Percentiles rank a stretch among this genome's conserved stretches.
phyloP scores from a whole-genome alignment of 306 rosid genomes.

The Casuarina cunninghamiana region DNA sequence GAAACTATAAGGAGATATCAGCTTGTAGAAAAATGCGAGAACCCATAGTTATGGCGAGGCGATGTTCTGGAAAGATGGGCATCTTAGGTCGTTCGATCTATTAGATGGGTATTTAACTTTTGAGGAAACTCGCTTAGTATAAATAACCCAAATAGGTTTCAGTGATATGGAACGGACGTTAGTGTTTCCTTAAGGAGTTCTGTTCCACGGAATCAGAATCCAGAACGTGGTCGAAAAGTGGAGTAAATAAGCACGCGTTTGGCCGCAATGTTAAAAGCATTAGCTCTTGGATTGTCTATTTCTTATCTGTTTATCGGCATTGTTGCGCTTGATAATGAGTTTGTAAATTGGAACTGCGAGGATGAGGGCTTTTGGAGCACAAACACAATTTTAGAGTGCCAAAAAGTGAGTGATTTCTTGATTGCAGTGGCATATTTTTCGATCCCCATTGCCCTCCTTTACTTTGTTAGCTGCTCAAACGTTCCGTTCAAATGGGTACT shows the following conservation, averaged over 20 bases:
- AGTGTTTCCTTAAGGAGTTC: slow-evolving; percentile 2
- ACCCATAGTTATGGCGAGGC: neutral
- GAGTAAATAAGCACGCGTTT: slow-evolving; percentile 54
- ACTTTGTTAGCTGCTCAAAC: slow-evolving; percentile 94
- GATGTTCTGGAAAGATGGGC: neutral
- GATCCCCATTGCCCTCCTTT: slow-evolving; percentile 90
- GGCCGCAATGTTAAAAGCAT: slow-evolving; percentile 86
- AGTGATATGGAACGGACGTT: neutral
- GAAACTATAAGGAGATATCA: neutral
- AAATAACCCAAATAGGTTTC: neutral
- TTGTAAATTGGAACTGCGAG: slow-evolving; percentile 86
- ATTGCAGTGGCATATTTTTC: slow-evolving; percentile 99
- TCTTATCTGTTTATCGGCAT: slow-evolving; percentile 52
- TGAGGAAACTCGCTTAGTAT: neutral
- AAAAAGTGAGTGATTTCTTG: slow-evolving; percentile 93
- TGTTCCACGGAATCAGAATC: neutral
- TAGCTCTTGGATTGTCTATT: slow-evolving; percentile 66
- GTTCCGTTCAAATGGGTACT: slow-evolving; percentile 99
- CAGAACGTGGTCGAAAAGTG: slow-evolving; percentile 27
- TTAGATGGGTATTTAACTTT: slow-evolving; percentile 1
- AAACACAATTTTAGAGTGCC: slow-evolving; percentile 87
- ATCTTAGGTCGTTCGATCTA: neutral
- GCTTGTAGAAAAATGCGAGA: neutral
- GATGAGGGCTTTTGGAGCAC: slow-evolving; percentile 86
- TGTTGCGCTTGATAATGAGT: slow-evolving; percentile 46